Conservation (phyloP, 2,329 filamentous ascomycete genomes). For the Trichoderma atroviride region DNA sequence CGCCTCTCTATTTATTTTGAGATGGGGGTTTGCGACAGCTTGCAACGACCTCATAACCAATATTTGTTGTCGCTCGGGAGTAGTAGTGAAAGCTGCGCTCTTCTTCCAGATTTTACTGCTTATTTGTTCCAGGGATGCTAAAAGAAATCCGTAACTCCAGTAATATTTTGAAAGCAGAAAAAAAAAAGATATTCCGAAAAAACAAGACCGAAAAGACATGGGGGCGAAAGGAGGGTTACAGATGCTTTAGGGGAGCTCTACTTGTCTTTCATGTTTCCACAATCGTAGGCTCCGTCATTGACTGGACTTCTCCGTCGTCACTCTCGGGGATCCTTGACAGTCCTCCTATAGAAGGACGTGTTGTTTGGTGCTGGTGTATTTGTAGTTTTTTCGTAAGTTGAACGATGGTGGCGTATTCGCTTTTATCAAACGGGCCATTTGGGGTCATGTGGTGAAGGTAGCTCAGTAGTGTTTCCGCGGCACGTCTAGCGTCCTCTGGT, state of each 20-base stretch:
- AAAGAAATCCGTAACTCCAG: constrained; percentile 29
- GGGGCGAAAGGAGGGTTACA: background rate
- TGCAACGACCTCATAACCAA: background rate
- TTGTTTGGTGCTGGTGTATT: constrained; percentile 57
- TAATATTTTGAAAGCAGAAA: constrained; percentile 1
- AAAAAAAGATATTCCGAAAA: background rate
- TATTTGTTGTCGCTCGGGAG: background rate
- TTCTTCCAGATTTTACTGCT: background rate
- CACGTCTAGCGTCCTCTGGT: constrained; percentile 82
- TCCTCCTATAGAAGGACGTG: constrained; percentile 47
- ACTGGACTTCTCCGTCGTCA: constrained; percentile 56
- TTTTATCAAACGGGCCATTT: constrained; percentile 69
- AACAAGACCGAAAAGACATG: constrained; percentile 11
- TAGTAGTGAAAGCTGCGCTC: background rate
- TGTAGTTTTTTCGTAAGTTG: constrained; percentile 86
- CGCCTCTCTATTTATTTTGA: background rate
- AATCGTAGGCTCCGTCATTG: constrained; percentile 35
- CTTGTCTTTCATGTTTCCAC: constrained; percentile 34
- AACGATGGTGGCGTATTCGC: constrained; percentile 75
- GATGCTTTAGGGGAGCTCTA: background rate
- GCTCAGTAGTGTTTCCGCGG: constrained; percentile 77
- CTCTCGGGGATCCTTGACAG: constrained; percentile 60
- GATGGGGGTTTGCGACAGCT: background rate
- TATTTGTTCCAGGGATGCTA: constrained; percentile 22
- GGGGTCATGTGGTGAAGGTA: constrained; percentile 75